Base-by-base conservation (phyloP, 2,329 filamentous ascomycete genomes). In the Colletotrichum sp. region DNA sequence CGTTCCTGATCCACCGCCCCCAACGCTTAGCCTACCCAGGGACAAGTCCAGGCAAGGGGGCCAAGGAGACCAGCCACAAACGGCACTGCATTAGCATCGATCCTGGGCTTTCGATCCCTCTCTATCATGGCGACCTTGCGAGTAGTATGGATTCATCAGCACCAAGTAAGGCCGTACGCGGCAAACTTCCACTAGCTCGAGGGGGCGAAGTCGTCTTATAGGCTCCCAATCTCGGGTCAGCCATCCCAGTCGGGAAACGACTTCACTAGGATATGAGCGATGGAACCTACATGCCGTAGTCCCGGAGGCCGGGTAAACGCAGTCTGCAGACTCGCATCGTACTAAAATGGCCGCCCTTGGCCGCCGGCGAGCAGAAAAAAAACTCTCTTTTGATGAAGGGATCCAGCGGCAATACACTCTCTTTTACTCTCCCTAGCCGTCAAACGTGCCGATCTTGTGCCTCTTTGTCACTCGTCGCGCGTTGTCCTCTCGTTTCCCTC, bases 301-400 rank as follows among this genome's bases (percentile, higher is more conserved):
- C 39, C 73, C 55, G 63, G 63, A 26, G 24, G 24, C 34, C 57
- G 22, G 62, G 57, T 68, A 34, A 30, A 44, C 30, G 32, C 63
- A 64, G 57, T 64, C 36, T 48, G 34, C 63, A 64, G 57, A 68
- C 36, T 48, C 32, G 69, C 63, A 48, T 44, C 63, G 66, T 75
- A 75, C 63, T 75, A 75, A 68, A 75, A 59, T 60, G 65, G 24
- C 30, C 18, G 72, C 32, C 9, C 69, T 28, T 68, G 73, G 70
- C 69, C 57, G 32, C 18, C 26, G 26, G 16, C 5, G 18, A 62
- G 26, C 30, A 30, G 65, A 36, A 55, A 59, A 24, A n/a, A 64
- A 64, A 68, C 36, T 64, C 34, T 64, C 63, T 59, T 64, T 72
- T 68, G 32, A 64, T 72, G 64, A 68, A 75, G 28, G 24, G 63